Percentiles rank a stretch among this genome's conserved stretches.
phyloP scores from a whole-genome alignment of 192 early-diverging fungal genomes.

The Entomortierella lignicola region DNA sequence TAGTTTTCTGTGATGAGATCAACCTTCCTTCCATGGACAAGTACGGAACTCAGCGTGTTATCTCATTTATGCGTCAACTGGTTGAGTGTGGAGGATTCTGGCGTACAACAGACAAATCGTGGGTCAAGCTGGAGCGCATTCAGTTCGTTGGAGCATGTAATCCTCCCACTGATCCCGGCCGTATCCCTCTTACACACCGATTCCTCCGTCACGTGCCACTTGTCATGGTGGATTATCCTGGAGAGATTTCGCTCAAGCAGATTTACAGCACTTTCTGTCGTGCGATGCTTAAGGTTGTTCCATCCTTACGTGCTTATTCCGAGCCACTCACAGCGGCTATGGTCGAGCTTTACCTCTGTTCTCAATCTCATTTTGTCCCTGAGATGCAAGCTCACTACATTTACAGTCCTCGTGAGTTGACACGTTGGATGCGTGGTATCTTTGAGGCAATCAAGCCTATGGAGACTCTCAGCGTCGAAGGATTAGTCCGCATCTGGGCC shows the following conservation, averaged over 20 bases:
- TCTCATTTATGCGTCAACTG: constrained; percentile 94
- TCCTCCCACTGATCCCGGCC: constrained; percentile 98
- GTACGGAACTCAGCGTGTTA: constrained; percentile 98
- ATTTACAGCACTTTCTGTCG: constrained; percentile 96
- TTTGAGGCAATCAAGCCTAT: constrained; percentile 91
- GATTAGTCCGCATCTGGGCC: constrained; percentile 95
- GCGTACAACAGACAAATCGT: constrained; percentile 89
- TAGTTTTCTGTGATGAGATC: constrained; percentile 99
- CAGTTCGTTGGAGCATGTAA: constrained; percentile 99
- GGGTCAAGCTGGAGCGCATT: constrained; percentile 96
- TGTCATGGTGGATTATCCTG: constrained; percentile 98
- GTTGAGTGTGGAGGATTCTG: constrained; percentile 98
- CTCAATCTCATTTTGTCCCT: constrained; percentile 93
- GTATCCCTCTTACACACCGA: constrained; percentile 93
- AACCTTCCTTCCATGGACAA: constrained; percentile 96
- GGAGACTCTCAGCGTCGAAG: constrained; percentile 84
- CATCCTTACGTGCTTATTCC: constrained; percentile 88
- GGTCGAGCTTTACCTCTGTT: constrained; percentile 95
- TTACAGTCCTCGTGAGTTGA: constrained; percentile 99
- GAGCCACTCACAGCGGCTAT: constrained; percentile 94
- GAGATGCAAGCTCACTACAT: constrained; percentile 99
- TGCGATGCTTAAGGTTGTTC: constrained; percentile 94
- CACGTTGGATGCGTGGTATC: constrained; percentile 98
- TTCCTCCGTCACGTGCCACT: constrained; percentile 98
- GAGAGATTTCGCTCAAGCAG: constrained; percentile 88